Conservation (phyloP, 768 basidiomycete species). For the Pisolithus sp. region DNA sequence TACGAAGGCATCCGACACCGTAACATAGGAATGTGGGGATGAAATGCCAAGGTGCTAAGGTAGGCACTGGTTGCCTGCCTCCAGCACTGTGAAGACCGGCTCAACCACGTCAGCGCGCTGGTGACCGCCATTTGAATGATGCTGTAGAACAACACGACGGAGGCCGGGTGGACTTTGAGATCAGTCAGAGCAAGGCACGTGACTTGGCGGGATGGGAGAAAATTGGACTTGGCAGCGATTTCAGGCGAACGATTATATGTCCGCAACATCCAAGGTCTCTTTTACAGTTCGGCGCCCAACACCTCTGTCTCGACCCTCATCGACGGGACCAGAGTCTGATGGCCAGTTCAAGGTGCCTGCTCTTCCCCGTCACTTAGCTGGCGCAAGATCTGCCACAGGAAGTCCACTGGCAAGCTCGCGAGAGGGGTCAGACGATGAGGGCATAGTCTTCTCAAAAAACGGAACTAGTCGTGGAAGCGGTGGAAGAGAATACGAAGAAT, state of each 20-base stretch:
- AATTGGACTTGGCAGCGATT: not conserved
- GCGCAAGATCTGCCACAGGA: conserved; percentile 37
- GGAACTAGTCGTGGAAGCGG: conserved; percentile 22
- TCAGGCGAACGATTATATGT: conserved; percentile 9
- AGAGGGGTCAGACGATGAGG: conserved; percentile 24
- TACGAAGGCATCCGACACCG: not conserved
- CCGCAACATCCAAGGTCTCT: conserved; percentile 50
- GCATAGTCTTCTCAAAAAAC: conserved; percentile 17
- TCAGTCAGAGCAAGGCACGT: not conserved
- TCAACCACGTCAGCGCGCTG: not conserved
- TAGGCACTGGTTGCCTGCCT: not conserved
- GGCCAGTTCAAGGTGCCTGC: conserved; percentile 51
- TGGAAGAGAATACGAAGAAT: conserved; percentile 31
- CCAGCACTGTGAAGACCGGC: not conserved
- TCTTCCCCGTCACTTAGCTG: conserved; percentile 51
- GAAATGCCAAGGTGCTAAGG: not conserved
- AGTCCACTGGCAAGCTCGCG: conserved; percentile 48
- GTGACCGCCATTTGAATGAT: not conserved
- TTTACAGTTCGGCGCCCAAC: conserved; percentile 83
- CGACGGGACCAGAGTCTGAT: conserved; percentile 61
- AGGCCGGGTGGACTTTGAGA: no score
- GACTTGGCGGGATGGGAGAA: not conserved
- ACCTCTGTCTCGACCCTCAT: conserved; percentile 54
- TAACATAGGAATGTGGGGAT: conserved; percentile 2
- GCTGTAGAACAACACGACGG: no score